Evolutionary conservation across 2,329 filamentous ascomycete genomes (phyloP).

Genomic region (Alternaria sp.): DNA sequence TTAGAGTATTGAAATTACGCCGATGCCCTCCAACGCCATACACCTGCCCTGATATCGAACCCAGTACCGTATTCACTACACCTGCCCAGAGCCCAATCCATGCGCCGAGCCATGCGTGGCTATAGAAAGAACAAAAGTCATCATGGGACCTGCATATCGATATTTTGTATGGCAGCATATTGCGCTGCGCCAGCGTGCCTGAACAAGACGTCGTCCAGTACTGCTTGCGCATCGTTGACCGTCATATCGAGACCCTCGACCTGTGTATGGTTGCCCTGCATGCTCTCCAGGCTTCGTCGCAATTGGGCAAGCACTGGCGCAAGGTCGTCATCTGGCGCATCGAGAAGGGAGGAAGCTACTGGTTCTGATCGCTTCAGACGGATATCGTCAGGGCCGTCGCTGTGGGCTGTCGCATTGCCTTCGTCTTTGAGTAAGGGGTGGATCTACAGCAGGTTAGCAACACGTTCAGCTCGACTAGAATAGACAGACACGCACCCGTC

Average conservation of each 20-base stretch:
- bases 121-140: slow-evolving; percentile 21
- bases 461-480: slow-evolving; percentile 8
- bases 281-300: slow-evolving; percentile 46
- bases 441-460: slow-evolving; percentile 34
- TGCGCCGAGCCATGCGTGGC: slow-evolving; percentile 28
- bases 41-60: slow-evolving; percentile 16
- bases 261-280: slow-evolving; percentile 48
- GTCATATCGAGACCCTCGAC: slow-evolving; percentile 44
- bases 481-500: slow-evolving; percentile 27
- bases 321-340: slow-evolving; percentile 40
- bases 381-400: slow-evolving; percentile 43
- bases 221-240: slow-evolving; percentile 35
- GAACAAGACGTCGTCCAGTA: slow-evolving; percentile 46
- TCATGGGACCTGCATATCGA: slow-evolving; percentile 34
- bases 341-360: slow-evolving; percentile 28
- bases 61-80: slow-evolving; percentile 23
- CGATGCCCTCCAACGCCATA: slow-evolving; percentile 24
- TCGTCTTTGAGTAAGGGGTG: slow-evolving; percentile 40
- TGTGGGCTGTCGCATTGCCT: slow-evolving; percentile 18
- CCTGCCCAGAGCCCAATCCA: slow-evolving; percentile 6
- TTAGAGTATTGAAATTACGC: slow-evolving; percentile 30
- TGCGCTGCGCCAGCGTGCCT: slow-evolving; percentile 38
- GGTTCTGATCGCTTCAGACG: slow-evolving; percentile 27
- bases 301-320: slow-evolving; percentile 46
- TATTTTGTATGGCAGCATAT: slow-evolving; percentile 41